Percentiles rank a stretch among this genome's conserved stretches.
Evolutionary conservation across 1,284 basidiomycete species (phyloP).

Genomic region (Ganoderma sinense): DNA sequence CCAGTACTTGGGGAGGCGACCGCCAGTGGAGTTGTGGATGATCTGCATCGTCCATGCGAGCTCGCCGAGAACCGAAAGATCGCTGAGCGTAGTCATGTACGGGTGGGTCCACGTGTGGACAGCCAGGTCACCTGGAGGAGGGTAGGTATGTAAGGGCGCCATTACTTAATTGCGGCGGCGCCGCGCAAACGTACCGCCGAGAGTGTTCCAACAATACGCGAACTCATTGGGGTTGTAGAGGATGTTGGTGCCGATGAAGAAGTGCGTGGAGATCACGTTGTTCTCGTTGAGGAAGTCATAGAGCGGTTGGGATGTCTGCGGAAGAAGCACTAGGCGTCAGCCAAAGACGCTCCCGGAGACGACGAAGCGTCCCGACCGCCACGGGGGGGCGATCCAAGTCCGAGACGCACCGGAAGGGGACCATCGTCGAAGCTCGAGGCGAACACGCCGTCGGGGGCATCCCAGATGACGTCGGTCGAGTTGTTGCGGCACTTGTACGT

Average conservation of each 20-base stretch:
- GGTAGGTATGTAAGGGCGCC: neutral
- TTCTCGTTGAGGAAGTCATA: slow-evolving; percentile 69
- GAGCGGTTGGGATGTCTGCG: slow-evolving; percentile 45
- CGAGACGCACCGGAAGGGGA: slow-evolving; percentile 60
- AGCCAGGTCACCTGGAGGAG: slow-evolving; percentile 63
- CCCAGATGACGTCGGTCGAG: slow-evolving; percentile 66
- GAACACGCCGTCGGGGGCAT: slow-evolving; percentile 68
- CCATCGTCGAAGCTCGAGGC: slow-evolving; percentile 83
- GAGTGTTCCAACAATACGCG: slow-evolving; percentile 54
- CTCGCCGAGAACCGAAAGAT: slow-evolving; percentile 76
- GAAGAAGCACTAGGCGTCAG: slow-evolving; percentile 7
- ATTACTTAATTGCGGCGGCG: neutral
- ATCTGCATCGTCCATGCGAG: slow-evolving; percentile 87
- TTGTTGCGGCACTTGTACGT: slow-evolving; percentile 66
- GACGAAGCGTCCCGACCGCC: slow-evolving; percentile 1
- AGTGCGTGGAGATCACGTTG: slow-evolving; percentile 76
- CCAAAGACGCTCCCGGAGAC: neutral
- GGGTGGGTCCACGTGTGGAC: slow-evolving; percentile 86
- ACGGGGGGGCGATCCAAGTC: neutral
- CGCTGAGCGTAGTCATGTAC: slow-evolving; percentile 81
- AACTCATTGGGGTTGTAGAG: slow-evolving; percentile 63
- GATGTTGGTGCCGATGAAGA: slow-evolving; percentile 84
- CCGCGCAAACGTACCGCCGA: slow-evolving; percentile 37
- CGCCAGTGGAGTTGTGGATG: slow-evolving; percentile 83
- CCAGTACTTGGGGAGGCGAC: slow-evolving; percentile 77